Evolutionary conservation across 176 grass and related monocot genomes (phyloP).

Genomic region (Olyra latifolia): DNA sequence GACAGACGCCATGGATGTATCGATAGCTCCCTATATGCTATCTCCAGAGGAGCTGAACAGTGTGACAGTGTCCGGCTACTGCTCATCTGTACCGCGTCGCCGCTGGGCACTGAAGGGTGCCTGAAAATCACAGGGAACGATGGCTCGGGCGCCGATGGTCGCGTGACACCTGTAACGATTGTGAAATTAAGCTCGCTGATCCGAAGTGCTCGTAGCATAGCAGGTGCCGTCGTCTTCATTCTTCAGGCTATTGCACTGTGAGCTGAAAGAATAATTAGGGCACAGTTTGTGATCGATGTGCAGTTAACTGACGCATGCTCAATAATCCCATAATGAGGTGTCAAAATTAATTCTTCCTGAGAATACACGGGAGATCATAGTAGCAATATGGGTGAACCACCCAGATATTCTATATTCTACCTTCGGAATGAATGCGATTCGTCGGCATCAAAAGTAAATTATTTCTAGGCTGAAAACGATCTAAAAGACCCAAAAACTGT

Average conservation of each 20-base stretch:
- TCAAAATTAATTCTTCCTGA: neutral
- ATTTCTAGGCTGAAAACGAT: too few species aligned
- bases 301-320: neutral
- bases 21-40: neutral
- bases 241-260: neutral
- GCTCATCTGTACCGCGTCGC: neutral
- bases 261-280: neutral
- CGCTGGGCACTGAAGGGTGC: neutral
- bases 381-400: too few species aligned
- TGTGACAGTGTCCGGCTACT: neutral
- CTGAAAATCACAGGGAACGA: neutral
- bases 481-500: too few species aligned
- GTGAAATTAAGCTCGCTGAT: neutral
- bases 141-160: neutral
- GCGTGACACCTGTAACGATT: neutral
- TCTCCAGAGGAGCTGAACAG: neutral
- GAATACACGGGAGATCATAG: neutral
- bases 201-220: neutral
- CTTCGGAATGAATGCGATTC: too few species aligned
- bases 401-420: too few species aligned
- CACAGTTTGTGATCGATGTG: too few species aligned
- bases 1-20: neutral
- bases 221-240: neutral
- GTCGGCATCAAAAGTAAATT: too few species aligned
- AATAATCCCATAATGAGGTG: neutral